Conservation (phyloP, 371 early-diverging fungal species). For the Mortierella sp. region DNA sequence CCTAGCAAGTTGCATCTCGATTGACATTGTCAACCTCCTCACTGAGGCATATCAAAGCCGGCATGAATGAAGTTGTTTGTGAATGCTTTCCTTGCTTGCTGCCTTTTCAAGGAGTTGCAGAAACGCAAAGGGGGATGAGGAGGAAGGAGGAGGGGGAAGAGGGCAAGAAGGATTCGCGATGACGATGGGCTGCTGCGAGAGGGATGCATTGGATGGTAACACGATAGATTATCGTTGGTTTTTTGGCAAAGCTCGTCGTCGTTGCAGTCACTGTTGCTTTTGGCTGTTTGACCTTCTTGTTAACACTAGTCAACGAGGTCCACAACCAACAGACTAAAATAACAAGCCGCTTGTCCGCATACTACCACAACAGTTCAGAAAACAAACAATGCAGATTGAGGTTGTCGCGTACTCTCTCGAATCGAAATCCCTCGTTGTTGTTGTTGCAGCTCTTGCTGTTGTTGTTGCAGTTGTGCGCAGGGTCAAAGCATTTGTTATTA, state of each 20-base stretch:
- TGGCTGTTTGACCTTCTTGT: neutral
- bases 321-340: neutral
- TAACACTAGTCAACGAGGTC: neutral
- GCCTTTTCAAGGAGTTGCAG: conserved; percentile 7
- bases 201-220: neutral
- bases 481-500: neutral
- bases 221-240: conserved; percentile 9
- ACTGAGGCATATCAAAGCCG: neutral
- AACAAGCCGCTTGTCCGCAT: neutral
- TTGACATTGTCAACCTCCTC: neutral
- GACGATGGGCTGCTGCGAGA: neutral
- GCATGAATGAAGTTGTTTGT: neutral
- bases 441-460: neutral
- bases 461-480: neutral
- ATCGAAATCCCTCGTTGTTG: neutral
- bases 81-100: neutral
- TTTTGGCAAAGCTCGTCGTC: neutral
- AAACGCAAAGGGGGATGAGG: neutral
- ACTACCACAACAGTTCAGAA: neutral
- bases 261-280: neutral
- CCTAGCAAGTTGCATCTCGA: neutral
- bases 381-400: neutral
- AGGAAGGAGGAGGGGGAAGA: neutral
- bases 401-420: no score
- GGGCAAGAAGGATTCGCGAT: neutral